Base-by-base conservation (phyloP, 257 asterid species). In the Salvia rosmarinus region DNA sequence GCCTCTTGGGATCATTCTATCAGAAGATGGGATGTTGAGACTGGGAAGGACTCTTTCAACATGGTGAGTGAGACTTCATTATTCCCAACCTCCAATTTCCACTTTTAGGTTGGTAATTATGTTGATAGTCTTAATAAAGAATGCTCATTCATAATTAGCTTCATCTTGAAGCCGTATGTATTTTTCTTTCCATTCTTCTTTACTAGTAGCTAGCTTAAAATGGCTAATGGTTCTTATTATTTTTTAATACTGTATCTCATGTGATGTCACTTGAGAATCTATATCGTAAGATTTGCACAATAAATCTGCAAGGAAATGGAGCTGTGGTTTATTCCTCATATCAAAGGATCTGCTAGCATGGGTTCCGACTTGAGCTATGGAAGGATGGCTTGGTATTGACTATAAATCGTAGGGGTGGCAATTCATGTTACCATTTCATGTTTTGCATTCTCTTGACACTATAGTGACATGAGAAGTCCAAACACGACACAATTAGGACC, bases 1-100 rank as follows among this genome's bases (percentile, higher is more conserved):
- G 88, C 93, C 51, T 89, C 99, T 68, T 95, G 98, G 97, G 99
- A 95, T 82, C 97, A 92, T 79, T 83, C 98, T 73, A 87, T 91
- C 67, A 85, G 91, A 84, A 88, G 85, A 79, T 95, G 99, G 99
- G 98, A 95, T 79, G 98, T 90, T 77, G 95, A 82, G 85, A 87
- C 86, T 4, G 96, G 98, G 80, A 85, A 85, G 79, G 90, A 88
- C 74, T 72, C 85, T 58, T 52, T 80, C 55, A 87, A 72, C 86
- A 78, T 91, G 83, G 99, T 95, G 68, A 82, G 87, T 79, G 23
- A 17, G 16, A 30, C 49, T 55, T 55, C 44, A 13, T 11, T 59
- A 60, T 67, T 69, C 46, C 54, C 40, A 6, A 44, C 39, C 17
- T 14, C 49, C 25, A 23, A 52, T 54, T 73, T 35, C 58, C 5